Evolutionary conservation across 2,329 filamentous ascomycete species (phyloP), one percentile per base, ranked within the genome.

Genomic region (Nemania sp.): DNA sequence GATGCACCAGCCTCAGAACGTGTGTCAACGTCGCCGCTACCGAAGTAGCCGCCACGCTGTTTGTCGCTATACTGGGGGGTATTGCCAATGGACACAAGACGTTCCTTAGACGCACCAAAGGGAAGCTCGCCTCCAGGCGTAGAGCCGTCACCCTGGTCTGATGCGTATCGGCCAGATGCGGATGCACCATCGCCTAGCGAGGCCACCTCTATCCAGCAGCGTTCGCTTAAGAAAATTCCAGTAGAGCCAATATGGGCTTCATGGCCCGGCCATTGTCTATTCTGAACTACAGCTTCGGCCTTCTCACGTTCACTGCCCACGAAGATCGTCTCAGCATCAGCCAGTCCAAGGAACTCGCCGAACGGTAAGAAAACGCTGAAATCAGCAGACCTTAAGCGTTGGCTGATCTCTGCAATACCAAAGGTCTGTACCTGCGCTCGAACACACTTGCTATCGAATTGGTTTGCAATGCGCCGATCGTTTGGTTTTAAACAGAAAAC

Each of bases 401-500:
- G 94, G 77, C 94, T 97, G 79, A 99, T 98, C 78, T 99, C 96
- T 0, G 94, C 94, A 75, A 99, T 97, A 35, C 96, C 96, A 73
- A 98, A 93, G 0, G 94, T 97, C 77, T 98, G 95, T 1, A 99
- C 88, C 78, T 99, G 96, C 11, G 92, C 93, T 3, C 96, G 90
- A 24, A 99, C 96, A 78, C 96, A 99, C 80, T 98, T 98, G 87
- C 94, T 98, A 80, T 99, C 96, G 75, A 98, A 99, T 77, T 99
- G 96, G 74, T 99, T 99, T 69, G 96, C 95, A 73, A 99, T 99
- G 57, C 96, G 90, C 61, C 96, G 89, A 78, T 99, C 96, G 74
- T 99, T 99, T 24, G 96, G 95, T 81, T 99, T 99, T 71, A 99
- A 82, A 77, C 96, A 99, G 81, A 99, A 98, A 52, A 99, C 88